Evolutionary conservation across 345 rosid genomes (phyloP).

Genomic region (Acer yangbiense): DNA sequence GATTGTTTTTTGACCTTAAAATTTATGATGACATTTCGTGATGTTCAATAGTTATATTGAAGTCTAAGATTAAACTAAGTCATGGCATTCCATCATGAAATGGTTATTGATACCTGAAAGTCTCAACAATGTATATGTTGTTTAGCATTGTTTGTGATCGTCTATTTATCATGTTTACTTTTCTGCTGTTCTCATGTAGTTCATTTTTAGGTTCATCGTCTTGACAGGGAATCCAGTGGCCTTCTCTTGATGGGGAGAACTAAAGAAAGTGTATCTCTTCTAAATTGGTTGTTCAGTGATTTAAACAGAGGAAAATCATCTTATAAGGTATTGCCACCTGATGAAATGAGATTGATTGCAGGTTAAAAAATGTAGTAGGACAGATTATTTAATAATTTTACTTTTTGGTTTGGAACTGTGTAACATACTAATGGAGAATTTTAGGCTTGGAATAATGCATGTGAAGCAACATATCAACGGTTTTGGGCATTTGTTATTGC

Average conservation of each 20-base stretch:
- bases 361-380: background rate
- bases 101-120: background rate
- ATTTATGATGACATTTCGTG: background rate
- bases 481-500: conserved; percentile 95
- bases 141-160: conserved; percentile 1
- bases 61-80: background rate
- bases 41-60: background rate
- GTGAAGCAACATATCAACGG: conserved; percentile 67
- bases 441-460: conserved; percentile 84
- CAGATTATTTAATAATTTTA: conserved; percentile 12
- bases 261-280: conserved; percentile 65
- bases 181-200: conserved; percentile 14
- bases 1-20: background rate
- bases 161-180: background rate
- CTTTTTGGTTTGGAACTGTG: conserved; percentile 3
- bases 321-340: conserved; percentile 53
- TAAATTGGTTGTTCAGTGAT: conserved; percentile 72
- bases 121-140: background rate
- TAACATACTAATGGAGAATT: conserved; percentile 8
- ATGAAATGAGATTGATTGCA: background rate
- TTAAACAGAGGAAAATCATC: conserved; percentile 47
- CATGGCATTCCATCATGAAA: background rate
- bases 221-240: conserved; percentile 92
- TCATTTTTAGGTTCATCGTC: conserved; percentile 77
- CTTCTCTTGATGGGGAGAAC: conserved; percentile 81